Evolutionary conservation across 257 asterid genomes (phyloP), one percentile per base, ranked within the genome.

Genomic region (Sherardia arvensis): DNA sequence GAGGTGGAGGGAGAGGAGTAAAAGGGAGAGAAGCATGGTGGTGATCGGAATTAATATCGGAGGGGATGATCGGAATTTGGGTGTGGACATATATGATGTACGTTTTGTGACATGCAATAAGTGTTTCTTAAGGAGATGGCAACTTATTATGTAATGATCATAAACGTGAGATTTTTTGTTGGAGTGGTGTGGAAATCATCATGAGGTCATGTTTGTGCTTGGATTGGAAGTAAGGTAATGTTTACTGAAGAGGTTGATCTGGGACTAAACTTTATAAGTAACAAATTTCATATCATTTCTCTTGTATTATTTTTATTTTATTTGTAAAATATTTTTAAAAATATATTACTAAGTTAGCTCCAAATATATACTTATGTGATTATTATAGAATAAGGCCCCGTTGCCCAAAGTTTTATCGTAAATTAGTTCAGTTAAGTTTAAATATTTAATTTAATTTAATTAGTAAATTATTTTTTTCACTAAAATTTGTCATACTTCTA

Each of bases 21-120:
- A 30, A 59, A 74, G 14, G 66, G 70, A 63, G 55, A 66, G 59
- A 65, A 64, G 54, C 70, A 70, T 63, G 43, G 73, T 49, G 38
- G 47, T 59, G 27, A 32, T 12, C 54, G 61, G 30, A 53, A 27
- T 20, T 29, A 29, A 68, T 51, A 23, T 61, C 17, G 43, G 38
- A 0, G 62, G 55, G 23, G 9, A 5, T 8, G 32, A 28, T 23
- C 28, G 61, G 43, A 40, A 55, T 15, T 36, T 28, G 33, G 38
- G 28, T 61, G 27, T 27, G 61, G 22, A 8, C 63, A 53, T 61
- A 45, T 61, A 51, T 69, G 62, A 61, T 33, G 40, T 28, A 45
- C 32, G 40, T 1, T 20, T 32, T 43, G 51, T 43, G 51, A 3
- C 20, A 43, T 43, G 51, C 26, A 56, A 51, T 61, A 66, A 43